These are phyloP conservation scores for Globisporangium heterothallicum DNA, from an alignment of 352 stramenopile genomes.

Conservation along the genomic window DNA sequence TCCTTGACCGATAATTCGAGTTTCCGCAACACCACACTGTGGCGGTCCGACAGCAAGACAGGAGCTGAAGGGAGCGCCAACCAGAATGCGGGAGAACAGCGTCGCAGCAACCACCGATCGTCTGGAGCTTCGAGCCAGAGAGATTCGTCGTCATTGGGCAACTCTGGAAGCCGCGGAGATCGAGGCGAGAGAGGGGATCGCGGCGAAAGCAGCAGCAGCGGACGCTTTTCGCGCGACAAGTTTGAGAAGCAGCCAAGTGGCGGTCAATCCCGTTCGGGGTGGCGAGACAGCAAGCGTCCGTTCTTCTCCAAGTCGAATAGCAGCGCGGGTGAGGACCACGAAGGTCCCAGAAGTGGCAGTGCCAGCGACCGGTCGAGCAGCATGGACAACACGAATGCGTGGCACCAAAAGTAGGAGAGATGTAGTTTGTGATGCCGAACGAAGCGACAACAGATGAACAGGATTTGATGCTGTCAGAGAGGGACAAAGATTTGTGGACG, in stretches of 20 bases:
- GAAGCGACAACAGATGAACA: not conserved
- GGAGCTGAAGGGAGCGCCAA: conserved; percentile 27
- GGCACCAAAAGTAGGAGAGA: conserved; percentile 24
- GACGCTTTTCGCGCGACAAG: conserved; percentile 52
- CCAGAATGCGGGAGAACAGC: conserved; percentile 15
- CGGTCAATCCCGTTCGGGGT: conserved; percentile 39
- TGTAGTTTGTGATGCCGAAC: not conserved
- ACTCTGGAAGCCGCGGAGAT: conserved; percentile 6
- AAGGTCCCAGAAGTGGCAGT: conserved; percentile 27
- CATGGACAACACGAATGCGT: conserved; percentile 31
- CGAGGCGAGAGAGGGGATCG: conserved; percentile 8
- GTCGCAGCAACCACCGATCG: conserved; percentile 14
- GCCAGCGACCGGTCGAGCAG: conserved; percentile 20
- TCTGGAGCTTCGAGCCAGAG: conserved; percentile 11
- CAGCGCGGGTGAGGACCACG: conserved; percentile 24
- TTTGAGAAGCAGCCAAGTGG: conserved; percentile 20
- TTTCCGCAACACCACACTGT: conserved; percentile 78
- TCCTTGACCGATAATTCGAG: conserved; percentile 79
- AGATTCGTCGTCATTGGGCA: conserved; percentile 11
- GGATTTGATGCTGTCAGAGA: too few relatives aligned
- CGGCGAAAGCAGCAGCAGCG: conserved; percentile 23
- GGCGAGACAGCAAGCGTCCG: conserved; percentile 53
- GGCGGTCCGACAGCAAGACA: conserved; percentile 47
- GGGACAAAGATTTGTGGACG: too few relatives aligned
- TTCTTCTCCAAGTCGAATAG: conserved; percentile 33